These are phyloP conservation scores for Tuctoria greenei DNA, from an alignment of 176 grass and related monocot species.

Conservation along the genomic window DNA sequence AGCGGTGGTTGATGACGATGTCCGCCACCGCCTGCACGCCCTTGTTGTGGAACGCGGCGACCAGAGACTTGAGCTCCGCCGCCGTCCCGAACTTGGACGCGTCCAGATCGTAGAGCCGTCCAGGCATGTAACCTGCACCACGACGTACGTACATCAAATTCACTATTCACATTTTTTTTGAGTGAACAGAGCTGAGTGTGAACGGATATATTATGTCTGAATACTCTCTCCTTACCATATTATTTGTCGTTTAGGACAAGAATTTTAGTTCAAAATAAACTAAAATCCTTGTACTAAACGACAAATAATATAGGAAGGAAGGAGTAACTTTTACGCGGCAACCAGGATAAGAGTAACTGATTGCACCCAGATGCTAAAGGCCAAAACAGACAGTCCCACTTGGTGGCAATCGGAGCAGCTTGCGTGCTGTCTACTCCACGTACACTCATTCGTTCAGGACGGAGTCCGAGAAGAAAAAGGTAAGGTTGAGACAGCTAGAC, in stretches of 20 bases:
- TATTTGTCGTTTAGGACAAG: too few species aligned
- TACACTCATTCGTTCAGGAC: neutral
- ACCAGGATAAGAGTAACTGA: neutral
- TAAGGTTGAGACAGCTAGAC: too few species aligned
- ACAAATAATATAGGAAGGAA: too few species aligned
- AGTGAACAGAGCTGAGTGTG: too few species aligned
- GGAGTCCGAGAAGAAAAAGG: too few species aligned
- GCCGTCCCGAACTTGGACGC: constrained; percentile 58
- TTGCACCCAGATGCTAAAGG: neutral
- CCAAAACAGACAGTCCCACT: neutral
- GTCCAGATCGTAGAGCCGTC: constrained; percentile 55
- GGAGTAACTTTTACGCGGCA: too few species aligned
- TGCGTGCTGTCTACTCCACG: constrained; percentile 10
- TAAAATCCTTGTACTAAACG: too few species aligned
- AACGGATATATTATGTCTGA: too few species aligned
- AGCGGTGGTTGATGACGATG: constrained; percentile 57
- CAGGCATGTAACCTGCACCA: constrained; percentile 61
- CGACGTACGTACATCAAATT: too few species aligned
- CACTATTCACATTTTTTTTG: neutral
- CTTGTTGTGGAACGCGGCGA: constrained; percentile 50
- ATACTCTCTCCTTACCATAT: too few species aligned
- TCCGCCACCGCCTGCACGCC: constrained; percentile 48
- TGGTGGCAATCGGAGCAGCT: neutral
- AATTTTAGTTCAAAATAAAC: too few species aligned
- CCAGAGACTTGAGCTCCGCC: constrained; percentile 58